These are phyloP conservation scores for Metschnikowia peoriensis DNA, from an alignment of 805 yeast species.

Conservation along the genomic window DNA sequence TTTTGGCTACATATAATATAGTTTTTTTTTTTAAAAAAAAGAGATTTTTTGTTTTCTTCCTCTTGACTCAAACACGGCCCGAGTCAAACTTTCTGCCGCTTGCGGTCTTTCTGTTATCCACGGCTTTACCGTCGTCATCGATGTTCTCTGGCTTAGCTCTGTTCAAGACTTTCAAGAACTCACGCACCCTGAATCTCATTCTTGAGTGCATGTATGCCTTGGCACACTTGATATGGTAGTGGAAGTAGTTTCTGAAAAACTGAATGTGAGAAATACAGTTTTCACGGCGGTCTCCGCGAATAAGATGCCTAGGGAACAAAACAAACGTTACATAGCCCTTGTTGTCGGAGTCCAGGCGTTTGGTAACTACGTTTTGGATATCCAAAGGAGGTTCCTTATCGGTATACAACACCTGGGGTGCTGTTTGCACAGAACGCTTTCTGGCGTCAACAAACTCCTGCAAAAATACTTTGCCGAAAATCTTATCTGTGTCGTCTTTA, in stretches of 20 bases:
- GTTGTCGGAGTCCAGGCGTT: slow-evolving; percentile 43
- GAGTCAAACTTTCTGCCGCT: slow-evolving; percentile 64
- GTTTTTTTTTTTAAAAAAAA: no score
- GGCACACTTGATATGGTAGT: slow-evolving; percentile 96
- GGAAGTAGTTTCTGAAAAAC: slow-evolving; percentile 94
- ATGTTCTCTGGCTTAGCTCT: slow-evolving; percentile 94
- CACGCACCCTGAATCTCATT: slow-evolving; percentile 94
- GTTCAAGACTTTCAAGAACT: slow-evolving; percentile 91
- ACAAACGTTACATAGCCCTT: slow-evolving; percentile 64
- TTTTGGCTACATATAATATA: no score
- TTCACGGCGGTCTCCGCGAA: slow-evolving; percentile 65
- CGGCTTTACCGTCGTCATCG: slow-evolving; percentile 56
- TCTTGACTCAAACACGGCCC: slow-evolving; percentile 10
- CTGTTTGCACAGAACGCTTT: slow-evolving; percentile 91
- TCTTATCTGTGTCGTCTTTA: slow-evolving; percentile 94
- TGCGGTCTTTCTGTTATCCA: slow-evolving; percentile 62
- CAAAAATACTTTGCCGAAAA: slow-evolving; percentile 82
- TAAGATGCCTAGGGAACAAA: slow-evolving; percentile 76
- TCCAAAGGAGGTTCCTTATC: slow-evolving; percentile 93
- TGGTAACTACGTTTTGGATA: slow-evolving; percentile 38
- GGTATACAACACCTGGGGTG: slow-evolving; percentile 95
- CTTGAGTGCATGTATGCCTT: slow-evolving; percentile 98
- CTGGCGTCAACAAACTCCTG: slow-evolving; percentile 97
- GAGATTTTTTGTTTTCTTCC: no score
- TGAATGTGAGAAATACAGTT: slow-evolving; percentile 89